Percentiles rank a stretch among this genome's conserved stretches.
phyloP scores from a whole-genome alignment of 2,329 filamentous ascomycete species.

The Ploettnerulaceae sp. region DNA sequence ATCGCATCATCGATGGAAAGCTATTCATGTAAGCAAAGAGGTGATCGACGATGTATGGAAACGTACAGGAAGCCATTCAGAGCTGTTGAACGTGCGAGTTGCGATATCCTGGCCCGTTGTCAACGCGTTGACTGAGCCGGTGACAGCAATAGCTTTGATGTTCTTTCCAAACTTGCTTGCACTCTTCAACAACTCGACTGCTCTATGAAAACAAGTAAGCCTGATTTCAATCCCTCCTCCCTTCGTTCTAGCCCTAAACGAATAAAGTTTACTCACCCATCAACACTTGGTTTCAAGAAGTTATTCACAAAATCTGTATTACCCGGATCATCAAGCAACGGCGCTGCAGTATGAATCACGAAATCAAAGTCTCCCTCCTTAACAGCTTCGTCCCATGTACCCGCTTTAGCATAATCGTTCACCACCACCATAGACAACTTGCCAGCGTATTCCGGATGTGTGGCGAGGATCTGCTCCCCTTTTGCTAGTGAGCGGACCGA shows the following conservation, averaged over 20 bases:
- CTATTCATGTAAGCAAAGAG: constrained; percentile 7
- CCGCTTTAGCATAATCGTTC: constrained; percentile 28
- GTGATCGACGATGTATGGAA: not conserved
- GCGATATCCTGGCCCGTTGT: constrained; percentile 30
- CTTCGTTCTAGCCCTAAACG: not conserved
- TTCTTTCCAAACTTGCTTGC: constrained; percentile 27
- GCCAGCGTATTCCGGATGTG: constrained; percentile 31
- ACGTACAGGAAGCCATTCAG: constrained; percentile 27
- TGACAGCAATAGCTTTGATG: constrained; percentile 32
- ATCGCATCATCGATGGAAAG: constrained; percentile 26
- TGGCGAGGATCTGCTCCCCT: constrained; percentile 25
- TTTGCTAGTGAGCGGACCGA: constrained; percentile 26
- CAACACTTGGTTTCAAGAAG: constrained; percentile 30
- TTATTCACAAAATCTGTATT: constrained; percentile 32
- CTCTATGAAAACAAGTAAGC: constrained; percentile 17
- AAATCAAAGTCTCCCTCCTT: constrained; percentile 29
- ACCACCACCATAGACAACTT: constrained; percentile 32
- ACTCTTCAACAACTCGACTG: constrained; percentile 29
- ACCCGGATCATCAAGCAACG: constrained; percentile 28
- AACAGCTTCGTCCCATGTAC: constrained; percentile 31
- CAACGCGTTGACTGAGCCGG: constrained; percentile 31
- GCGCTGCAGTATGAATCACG: constrained; percentile 33
- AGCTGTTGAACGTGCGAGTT: constrained; percentile 21
- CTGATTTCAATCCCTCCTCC: not conserved
- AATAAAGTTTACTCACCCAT: constrained; percentile 20